Conservation (phyloP, 768 basidiomycete species). For the Udeniomyces megalosporus region DNA sequence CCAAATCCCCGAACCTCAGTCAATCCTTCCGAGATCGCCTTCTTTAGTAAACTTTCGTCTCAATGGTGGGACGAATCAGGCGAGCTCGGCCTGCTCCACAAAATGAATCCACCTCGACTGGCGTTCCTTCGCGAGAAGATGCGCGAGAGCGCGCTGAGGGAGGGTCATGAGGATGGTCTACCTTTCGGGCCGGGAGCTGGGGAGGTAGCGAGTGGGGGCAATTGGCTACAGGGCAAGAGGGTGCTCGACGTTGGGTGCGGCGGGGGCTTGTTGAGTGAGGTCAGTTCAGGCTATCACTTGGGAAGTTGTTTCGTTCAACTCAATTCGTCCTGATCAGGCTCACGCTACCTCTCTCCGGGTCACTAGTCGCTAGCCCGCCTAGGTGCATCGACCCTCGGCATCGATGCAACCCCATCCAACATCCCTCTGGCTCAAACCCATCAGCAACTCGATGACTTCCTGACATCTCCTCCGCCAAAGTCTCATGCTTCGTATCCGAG, state of each 20-base stretch:
- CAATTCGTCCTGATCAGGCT: no score
- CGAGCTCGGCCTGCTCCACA: conserved; percentile 72
- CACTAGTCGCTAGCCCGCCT: conserved; percentile 72
- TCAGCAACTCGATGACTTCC: conserved; percentile 54
- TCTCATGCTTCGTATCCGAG: conserved; percentile 19
- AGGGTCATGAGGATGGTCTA: neutral
- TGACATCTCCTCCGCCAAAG: conserved; percentile 29
- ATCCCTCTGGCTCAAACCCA: conserved; percentile 71
- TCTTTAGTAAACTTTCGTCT: conserved; percentile 76
- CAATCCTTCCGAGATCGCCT: conserved; percentile 65
- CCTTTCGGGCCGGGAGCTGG: conserved; percentile 10
- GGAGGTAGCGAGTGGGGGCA: conserved; percentile 12
- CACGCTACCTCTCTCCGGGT: no score
- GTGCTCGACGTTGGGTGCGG: conserved; percentile 90
- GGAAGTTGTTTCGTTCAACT: no score
- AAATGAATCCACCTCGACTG: conserved; percentile 84
- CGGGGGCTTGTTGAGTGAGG: conserved; percentile 84
- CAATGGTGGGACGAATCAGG: conserved; percentile 92
- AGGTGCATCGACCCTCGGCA: conserved; percentile 73
- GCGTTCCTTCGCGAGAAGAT: conserved; percentile 47
- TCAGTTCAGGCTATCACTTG: conserved; percentile 29
- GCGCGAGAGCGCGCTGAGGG: conserved; percentile 5
- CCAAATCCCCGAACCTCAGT: conserved; percentile 38
- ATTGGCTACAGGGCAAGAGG: conserved; percentile 46
- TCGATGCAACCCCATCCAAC: conserved; percentile 80